phyloP scores from a whole-genome alignment of 495 filamentous ascomycete species.

The Penicillium daleae region DNA sequence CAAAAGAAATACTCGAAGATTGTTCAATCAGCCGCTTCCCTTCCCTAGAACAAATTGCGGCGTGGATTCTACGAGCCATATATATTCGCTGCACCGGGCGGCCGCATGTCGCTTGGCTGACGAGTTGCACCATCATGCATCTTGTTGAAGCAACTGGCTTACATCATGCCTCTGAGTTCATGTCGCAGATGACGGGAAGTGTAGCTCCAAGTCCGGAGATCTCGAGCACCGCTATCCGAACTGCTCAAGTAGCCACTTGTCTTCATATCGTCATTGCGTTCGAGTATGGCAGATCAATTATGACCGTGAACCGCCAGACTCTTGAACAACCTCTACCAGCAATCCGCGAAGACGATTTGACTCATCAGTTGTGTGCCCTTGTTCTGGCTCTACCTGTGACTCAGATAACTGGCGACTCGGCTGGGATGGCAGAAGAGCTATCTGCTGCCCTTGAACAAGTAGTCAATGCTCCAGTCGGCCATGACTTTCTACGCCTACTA shows the following conservation, averaged over 20 bases:
- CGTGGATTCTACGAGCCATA: slow-evolving; percentile 45
- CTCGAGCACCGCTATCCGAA: slow-evolving; percentile 28
- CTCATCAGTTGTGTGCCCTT: slow-evolving; percentile 24
- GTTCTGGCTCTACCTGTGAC: slow-evolving; percentile 27
- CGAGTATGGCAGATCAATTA: slow-evolving; percentile 47
- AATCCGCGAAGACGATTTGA: slow-evolving; percentile 17
- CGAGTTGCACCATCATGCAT: slow-evolving; percentile 47
- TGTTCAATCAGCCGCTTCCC: slow-evolving; percentile 30
- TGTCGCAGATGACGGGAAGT: slow-evolving; percentile 19
- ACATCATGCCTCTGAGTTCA: slow-evolving; percentile 35
- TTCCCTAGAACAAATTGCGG: slow-evolving; percentile 38
- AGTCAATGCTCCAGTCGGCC: slow-evolving; percentile 13
- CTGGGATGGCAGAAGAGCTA: slow-evolving; percentile 23
- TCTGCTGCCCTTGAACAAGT: slow-evolving; percentile 17
- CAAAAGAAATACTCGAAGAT: slow-evolving; percentile 42
- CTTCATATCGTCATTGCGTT: slow-evolving; percentile 42
- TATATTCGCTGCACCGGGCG: slow-evolving; percentile 44
- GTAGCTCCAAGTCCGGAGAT: slow-evolving; percentile 12
- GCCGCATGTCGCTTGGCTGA: slow-evolving; percentile 48
- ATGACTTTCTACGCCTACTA: slow-evolving; percentile 35
- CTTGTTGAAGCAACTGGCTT: slow-evolving; percentile 48
- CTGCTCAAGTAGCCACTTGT: slow-evolving; percentile 37
- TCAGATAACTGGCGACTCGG: slow-evolving; percentile 7
- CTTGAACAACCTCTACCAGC: slow-evolving; percentile 1
- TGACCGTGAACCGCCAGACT: slow-evolving; percentile 11